Evolutionary conservation across 2,329 filamentous ascomycete genomes (phyloP), one percentile per base, ranked within the genome.

Genomic region (Bimuria novae-zelandiae): DNA sequence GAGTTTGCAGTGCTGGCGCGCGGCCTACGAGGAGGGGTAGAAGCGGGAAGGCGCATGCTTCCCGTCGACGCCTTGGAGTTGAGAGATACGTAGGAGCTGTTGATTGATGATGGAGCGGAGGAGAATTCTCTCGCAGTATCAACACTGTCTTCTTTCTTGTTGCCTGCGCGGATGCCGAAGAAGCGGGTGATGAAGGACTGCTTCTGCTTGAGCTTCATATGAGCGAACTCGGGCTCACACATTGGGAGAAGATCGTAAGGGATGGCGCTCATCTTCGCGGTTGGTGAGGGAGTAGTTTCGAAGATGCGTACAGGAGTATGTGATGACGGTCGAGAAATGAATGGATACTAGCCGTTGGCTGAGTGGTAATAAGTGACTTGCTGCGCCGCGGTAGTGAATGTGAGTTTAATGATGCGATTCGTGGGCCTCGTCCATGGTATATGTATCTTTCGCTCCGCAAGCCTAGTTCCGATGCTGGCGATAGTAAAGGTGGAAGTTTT

Each of bases 241-340:
- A 14, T 47, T 6, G 44, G 44, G 22, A 47, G 44, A 16, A 47
- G n/a, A 14, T 47, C 44, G 33, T 36, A 47, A 8, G 44, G 44
- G 17, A 47, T 47, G 22, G 21, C n/a, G 44, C 33, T 21, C 44
- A 47, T 47, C 1, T 7, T 47, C 39, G 44, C 17, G 16, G 44
- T 27, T 37, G 23, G n/a, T 33, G 17, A 4, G 16, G 32, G n/a
- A 17, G 32, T 25, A 12, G 25, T 22, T 36, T 3, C n/a, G 8
- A 14, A 2, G 17, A 16, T n/a, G 7, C 14, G 25, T 29, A 33
- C 8, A 32, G 3, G 6, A 6, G 6, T 3, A 7, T 1, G 17
- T 44, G 19, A 21, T 7, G 16, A 14, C 5, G 17, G 14, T 36
- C 0, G 30, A 5, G 33, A 2, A 47, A 29, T 14, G 23, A 47